Evolutionary conservation across 495 filamentous ascomycete genomes (phyloP), one percentile per base, ranked within the genome.

Genomic region (Talaromyces trachyspermus): DNA sequence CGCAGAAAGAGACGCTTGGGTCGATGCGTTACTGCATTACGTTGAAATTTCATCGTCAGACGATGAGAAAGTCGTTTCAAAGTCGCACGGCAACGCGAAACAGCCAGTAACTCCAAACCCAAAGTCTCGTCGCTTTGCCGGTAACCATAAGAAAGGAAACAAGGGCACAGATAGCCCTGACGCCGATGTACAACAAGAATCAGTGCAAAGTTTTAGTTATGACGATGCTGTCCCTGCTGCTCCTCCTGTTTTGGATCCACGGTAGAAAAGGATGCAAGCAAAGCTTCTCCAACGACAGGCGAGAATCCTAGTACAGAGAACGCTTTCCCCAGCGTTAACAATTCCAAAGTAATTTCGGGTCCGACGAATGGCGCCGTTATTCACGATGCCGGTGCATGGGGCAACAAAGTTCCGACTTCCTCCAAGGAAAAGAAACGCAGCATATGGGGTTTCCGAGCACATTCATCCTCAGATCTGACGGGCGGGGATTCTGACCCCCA

Each of bases 1-100:
- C 58, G 71, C 76, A 41, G 94, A 98, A 69, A 79, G 92, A 39
- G 92, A 98, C 65, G 74, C 83, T 24, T 98, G 92, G 92, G 91
- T 98, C 2, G 85, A 90, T 33, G 83, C 86, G 30, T 66, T 98
- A 38, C 68, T 97, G 57, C 83, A 87, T 51, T 92, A 94, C 72
- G 88, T 95, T n/a, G 89, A 95, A 52, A 79, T 74, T 52, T 71
- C 74, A 42, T 80, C 81, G 41, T 68, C 69, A 1, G 81, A 83
- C 33, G 66, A 61, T 26, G 71, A 71, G 46, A 56, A 54, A 17
- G 58, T 35, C 50, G 55, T 49, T 11, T 46, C 53, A 11, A 66
- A 63, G 32, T 32, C 43, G 46, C 61, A 64, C 29, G 30, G 51
- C 27, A 48, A 56, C 8, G 23, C 27, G 8, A 43, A 36, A 22